Percentiles rank a stretch among this genome's conserved stretches.
These are phyloP conservation scores for Dichotomopilus funicola DNA, from an alignment of 2,329 filamentous ascomycete genomes.

Conservation along the genomic window DNA sequence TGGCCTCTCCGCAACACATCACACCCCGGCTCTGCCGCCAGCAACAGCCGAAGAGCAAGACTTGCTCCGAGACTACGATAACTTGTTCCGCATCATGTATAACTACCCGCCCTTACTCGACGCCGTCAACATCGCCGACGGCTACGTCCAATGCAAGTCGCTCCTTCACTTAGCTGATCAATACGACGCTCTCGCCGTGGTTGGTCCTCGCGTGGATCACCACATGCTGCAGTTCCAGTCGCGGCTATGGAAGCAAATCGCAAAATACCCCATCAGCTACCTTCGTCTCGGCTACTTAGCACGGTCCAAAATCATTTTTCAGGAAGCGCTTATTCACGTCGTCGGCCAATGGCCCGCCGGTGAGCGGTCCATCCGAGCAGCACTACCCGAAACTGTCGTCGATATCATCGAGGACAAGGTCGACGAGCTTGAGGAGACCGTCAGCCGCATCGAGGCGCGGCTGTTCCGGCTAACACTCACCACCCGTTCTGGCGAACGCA, in stretches of 20 bases:
- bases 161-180: constrained; percentile 85
- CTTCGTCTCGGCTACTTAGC: constrained; percentile 83
- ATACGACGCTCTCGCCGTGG: constrained; percentile 84
- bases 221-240: constrained; percentile 89
- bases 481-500: constrained; percentile 73
- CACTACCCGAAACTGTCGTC: constrained; percentile 68
- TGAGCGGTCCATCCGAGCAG: constrained; percentile 66
- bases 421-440: constrained; percentile 79
- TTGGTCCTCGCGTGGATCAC: constrained; percentile 85
- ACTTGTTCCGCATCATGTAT: constrained; percentile 93
- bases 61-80: constrained; percentile 86
- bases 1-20: constrained; percentile 43
- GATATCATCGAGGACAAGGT: constrained; percentile 94
- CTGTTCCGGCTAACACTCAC: constrained; percentile 76
- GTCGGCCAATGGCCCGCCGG: constrained; percentile 89
- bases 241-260: constrained; percentile 89
- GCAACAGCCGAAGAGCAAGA: constrained; percentile 61
- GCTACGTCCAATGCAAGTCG: constrained; percentile 90
- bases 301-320: constrained; percentile 74
- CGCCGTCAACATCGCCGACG: constrained; percentile 80
- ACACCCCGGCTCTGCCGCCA: constrained; percentile 29
- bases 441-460: constrained; percentile 70
- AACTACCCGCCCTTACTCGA: constrained; percentile 81
- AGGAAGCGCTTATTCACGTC: constrained; percentile 85
- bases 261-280: constrained; percentile 90